phyloP scores from a whole-genome alignment of 1,284 basidiomycete genomes.

The Trichosporon faecale region DNA sequence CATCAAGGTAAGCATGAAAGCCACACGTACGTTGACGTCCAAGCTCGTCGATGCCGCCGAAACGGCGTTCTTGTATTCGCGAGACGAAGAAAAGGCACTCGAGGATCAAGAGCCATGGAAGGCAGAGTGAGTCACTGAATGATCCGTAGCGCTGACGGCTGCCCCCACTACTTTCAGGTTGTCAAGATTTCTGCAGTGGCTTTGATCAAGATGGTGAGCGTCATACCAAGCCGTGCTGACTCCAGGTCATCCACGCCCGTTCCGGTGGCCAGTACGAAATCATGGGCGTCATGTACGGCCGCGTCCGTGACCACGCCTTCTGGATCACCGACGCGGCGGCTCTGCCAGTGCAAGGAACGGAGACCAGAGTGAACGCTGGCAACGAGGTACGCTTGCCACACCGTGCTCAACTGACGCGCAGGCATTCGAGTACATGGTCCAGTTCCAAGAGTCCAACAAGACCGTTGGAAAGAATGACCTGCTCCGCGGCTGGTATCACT shows the following conservation, averaged over 20 bases:
- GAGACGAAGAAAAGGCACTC: slow-evolving; percentile 66
- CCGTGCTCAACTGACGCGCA: slow-evolving; percentile 16
- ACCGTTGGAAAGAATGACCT: slow-evolving; percentile 79
- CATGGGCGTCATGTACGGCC: slow-evolving; percentile 99
- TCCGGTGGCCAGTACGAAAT: slow-evolving; percentile 97
- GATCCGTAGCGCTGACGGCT: slow-evolving; percentile 39
- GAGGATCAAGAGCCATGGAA: slow-evolving; percentile 77
- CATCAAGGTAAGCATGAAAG: slow-evolving; percentile 52
- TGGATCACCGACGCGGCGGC: slow-evolving; percentile 97
- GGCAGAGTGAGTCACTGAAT: slow-evolving; percentile 62
- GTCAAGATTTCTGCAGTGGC: slow-evolving; percentile 95
- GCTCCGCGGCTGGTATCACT: slow-evolving; percentile 98
- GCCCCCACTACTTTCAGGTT: slow-evolving; percentile 86
- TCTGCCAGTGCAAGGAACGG: slow-evolving; percentile 96
- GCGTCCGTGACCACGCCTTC: slow-evolving; percentile 78
- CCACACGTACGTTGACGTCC: slow-evolving; percentile 25
- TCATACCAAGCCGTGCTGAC: not conserved
- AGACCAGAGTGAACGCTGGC: slow-evolving; percentile 95
- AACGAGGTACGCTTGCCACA: slow-evolving; percentile 59
- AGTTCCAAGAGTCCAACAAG: slow-evolving; percentile 76
- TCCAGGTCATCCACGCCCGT: slow-evolving; percentile 90
- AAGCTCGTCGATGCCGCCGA: slow-evolving; percentile 55
- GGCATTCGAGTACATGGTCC: slow-evolving; percentile 98
- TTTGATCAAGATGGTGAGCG: slow-evolving; percentile 90
- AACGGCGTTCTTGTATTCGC: slow-evolving; percentile 76